Evolutionary conservation across 1,284 basidiomycete species (phyloP).

Genomic region (Sporisorium graminicola): DNA sequence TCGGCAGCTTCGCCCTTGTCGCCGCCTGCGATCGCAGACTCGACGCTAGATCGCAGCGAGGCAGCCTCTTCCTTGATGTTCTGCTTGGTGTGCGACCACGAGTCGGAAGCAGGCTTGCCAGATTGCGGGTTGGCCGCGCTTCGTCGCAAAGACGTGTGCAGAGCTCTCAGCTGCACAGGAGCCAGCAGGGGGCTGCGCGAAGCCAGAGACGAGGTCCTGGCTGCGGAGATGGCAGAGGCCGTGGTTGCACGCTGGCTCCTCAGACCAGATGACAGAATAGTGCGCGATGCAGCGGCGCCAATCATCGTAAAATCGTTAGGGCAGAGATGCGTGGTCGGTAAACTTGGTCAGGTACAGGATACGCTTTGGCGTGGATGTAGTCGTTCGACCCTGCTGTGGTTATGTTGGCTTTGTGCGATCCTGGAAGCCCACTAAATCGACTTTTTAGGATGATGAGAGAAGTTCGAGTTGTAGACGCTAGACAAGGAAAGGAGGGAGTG

Average conservation of each 20-base stretch:
- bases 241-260: constrained; percentile 14
- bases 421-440: constrained; percentile 23
- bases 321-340: no score
- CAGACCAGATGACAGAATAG: constrained; percentile 19
- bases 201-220: constrained; percentile 12
- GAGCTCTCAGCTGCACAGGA: constrained; percentile 28
- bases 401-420: neutral
- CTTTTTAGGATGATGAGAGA: constrained; percentile 6
- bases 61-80: constrained; percentile 66
- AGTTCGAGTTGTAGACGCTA: neutral
- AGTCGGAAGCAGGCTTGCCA: constrained; percentile 66
- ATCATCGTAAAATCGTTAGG: constrained; percentile 27
- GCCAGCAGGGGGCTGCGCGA: constrained; percentile 20
- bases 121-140: constrained; percentile 63
- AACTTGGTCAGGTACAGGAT: neutral
- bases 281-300: constrained; percentile 36
- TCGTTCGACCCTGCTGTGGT: neutral
- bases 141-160: constrained; percentile 37
- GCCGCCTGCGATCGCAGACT: constrained; percentile 56
- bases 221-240: constrained; percentile 8
- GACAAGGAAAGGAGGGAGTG: neutral
- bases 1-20: constrained; percentile 20
- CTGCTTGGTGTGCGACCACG: constrained; percentile 59
- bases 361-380: neutral
- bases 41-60: constrained; percentile 47